Base-by-base conservation (phyloP, 2,329 filamentous ascomycete species). In the Neopestalotiopsis sp. region DNA sequence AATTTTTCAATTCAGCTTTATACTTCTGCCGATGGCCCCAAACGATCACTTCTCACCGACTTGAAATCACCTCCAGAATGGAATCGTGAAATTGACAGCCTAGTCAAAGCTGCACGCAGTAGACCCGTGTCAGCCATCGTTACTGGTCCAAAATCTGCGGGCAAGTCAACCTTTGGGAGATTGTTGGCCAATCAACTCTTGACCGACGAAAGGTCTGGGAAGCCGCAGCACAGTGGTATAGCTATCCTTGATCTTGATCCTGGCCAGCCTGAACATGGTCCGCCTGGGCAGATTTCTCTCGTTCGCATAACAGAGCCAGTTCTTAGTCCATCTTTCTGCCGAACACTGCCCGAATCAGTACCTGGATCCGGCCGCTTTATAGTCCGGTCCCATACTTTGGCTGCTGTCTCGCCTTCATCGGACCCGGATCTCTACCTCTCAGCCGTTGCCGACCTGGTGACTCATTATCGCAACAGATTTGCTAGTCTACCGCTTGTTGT, bases 181-280 rank as follows among this genome's bases (percentile, higher is more conserved):
- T 78, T 94, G 4, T 81, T 95, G 2, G 80, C 86, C 9, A 95
- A 95, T 74, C 86, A 88, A 12, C 80, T 93, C 9, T 79, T 93
- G n/a, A 91, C 89, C 3, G 78, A 82, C 61, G 45, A 62, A n/a
- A 74, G 62, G 76, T 68, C 71, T 61, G 2, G 70, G 67, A 73
- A 49, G 53, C 69, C 70, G 61, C 74, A 70, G 58, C 70, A 69
- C 24, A 65, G 67, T 6, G 78, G 79, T 64, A 82, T 91, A 32
- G 86, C 84, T 67, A 82, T 92, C n/a, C 84, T 96, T 6, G 93
- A 96, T 73, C 83, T 95, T 10, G 93, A 96, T 75, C 91, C 92
- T 0, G 91, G 90, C 0, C 92, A 94, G 74, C 92, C 93, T 2
- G 93, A 95, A 75, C 94, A 92, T 76, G 88, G 88, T 0, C 86